phyloP scores from a whole-genome alignment of 2,329 filamentous ascomycete genomes.

The Calonectria pteridis region DNA sequence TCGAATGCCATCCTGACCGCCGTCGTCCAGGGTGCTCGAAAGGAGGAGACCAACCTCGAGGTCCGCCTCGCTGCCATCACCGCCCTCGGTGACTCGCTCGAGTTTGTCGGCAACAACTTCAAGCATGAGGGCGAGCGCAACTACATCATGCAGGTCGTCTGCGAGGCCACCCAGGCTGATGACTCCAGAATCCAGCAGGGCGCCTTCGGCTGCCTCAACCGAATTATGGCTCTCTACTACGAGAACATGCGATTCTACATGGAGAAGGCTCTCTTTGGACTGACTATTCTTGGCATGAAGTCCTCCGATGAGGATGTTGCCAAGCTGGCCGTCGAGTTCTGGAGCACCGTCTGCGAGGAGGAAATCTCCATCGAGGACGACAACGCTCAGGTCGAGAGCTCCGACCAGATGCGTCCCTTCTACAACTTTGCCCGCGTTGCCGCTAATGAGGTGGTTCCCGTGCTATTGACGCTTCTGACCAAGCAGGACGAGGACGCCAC shows the following conservation, averaged over 20 bases:
- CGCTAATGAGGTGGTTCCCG: conserved; percentile 92
- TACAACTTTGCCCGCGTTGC: conserved; percentile 97
- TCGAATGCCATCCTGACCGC: conserved; percentile 98
- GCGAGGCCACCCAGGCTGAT: conserved; percentile 95
- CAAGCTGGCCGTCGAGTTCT: conserved; percentile 98
- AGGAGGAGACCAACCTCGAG: conserved; percentile 92
- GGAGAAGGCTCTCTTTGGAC: conserved; percentile 98
- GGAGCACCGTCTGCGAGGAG: conserved; percentile 99
- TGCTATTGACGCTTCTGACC: conserved; percentile 87
- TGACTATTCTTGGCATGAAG: conserved; percentile 99
- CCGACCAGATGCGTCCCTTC: conserved; percentile 88
- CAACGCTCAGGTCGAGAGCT: conserved; percentile 81
- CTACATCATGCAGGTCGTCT: conserved; percentile 99
- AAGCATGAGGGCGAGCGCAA: conserved; percentile 99
- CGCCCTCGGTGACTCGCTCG: conserved; percentile 93
- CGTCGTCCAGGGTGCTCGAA: conserved; percentile 95
- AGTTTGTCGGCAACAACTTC: conserved; percentile 98
- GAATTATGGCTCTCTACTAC: conserved; percentile 99
- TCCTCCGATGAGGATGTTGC: conserved; percentile 97
- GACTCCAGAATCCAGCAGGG: conserved; percentile 94
- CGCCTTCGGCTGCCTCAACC: conserved; percentile 96
- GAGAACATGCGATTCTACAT: conserved; percentile 99
- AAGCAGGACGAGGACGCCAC: conserved; percentile 98
- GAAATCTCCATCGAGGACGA: conserved; percentile 98
- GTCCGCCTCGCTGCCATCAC: conserved; percentile 94